phyloP scores from a whole-genome alignment of 2,329 filamentous ascomycete species.

The Fusarium sp. region DNA sequence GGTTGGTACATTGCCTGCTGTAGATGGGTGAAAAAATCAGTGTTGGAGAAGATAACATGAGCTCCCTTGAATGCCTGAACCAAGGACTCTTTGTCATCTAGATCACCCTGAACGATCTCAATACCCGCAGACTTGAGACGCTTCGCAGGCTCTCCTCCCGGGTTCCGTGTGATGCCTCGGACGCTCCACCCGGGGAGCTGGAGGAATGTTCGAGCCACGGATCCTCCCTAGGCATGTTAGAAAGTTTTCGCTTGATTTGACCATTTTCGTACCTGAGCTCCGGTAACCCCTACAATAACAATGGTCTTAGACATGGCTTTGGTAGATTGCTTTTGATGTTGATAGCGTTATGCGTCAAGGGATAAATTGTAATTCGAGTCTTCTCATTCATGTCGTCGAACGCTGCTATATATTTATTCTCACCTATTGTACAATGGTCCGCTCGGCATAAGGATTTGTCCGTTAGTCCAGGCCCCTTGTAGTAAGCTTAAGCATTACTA shows the following conservation, averaged over 20 bases:
- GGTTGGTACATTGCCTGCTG: slow-evolving; percentile 1
- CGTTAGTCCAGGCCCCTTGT: too few species aligned
- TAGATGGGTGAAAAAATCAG: slow-evolving; percentile 23
- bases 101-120: slow-evolving; percentile 27
- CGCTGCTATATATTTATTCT: too few species aligned
- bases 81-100: slow-evolving; percentile 11
- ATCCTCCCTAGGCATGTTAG: slow-evolving; percentile 18
- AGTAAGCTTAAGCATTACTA: too few species aligned
- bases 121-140: slow-evolving; percentile 11
- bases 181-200: slow-evolving; percentile 15
- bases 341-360: too few species aligned
- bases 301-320: neutral
- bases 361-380: too few species aligned
- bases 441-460: too few species aligned
- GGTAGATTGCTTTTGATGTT: too few species aligned
- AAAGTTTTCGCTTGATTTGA: neutral
- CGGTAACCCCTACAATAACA: neutral
- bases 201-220: slow-evolving; percentile 25
- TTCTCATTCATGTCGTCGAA: too few species aligned
- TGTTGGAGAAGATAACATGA: slow-evolving; percentile 29
- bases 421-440: too few species aligned
- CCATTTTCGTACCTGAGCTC: neutral
- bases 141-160: neutral
- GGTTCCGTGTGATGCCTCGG: slow-evolving; percentile 28
- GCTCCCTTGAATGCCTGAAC: slow-evolving; percentile 21